Percentiles rank a stretch among this genome's conserved stretches.
Evolutionary conservation across 1,284 basidiomycete genomes (phyloP).

Genomic region (Pyrrhoderma noxium): DNA sequence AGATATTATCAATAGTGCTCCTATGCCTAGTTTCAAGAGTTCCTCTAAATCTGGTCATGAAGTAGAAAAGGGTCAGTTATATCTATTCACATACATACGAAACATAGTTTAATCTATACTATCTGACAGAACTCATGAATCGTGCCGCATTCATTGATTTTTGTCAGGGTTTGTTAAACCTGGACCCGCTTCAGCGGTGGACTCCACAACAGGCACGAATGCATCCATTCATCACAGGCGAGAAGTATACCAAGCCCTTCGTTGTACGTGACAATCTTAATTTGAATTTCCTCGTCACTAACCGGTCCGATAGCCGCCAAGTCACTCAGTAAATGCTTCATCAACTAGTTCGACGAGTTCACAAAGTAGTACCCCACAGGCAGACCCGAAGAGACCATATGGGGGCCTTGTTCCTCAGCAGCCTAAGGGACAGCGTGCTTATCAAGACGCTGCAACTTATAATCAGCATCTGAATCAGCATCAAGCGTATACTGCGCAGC

Average conservation of each 20-base stretch:
- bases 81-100: background rate
- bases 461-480: constrained; percentile 93
- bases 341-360: constrained; percentile 29
- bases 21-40: constrained; percentile 73
- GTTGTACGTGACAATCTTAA: constrained; percentile 48
- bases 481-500: constrained; percentile 86
- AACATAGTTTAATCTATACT: constrained; percentile 6
- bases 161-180: constrained; percentile 87
- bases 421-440: constrained; percentile 74
- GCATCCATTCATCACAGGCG: constrained; percentile 98
- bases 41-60: constrained; percentile 69
- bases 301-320: constrained; percentile 14
- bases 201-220: constrained; percentile 92
- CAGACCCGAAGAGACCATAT: constrained; percentile 83
- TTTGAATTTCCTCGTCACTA: constrained; percentile 3
- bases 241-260: constrained; percentile 87
- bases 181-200: constrained; percentile 95
- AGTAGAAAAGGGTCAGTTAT: constrained; percentile 80
- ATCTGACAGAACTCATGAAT: constrained; percentile 77
- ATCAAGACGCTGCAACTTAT: constrained; percentile 89
- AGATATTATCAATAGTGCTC: constrained; percentile 94
- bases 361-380: constrained; percentile 22
- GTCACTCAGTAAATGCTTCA: constrained; percentile 18
- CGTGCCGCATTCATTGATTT: constrained; percentile 96
- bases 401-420: constrained; percentile 86